Conservation (phyloP, 2,329 filamentous ascomycete species). For the Diplodia seriata region DNA sequence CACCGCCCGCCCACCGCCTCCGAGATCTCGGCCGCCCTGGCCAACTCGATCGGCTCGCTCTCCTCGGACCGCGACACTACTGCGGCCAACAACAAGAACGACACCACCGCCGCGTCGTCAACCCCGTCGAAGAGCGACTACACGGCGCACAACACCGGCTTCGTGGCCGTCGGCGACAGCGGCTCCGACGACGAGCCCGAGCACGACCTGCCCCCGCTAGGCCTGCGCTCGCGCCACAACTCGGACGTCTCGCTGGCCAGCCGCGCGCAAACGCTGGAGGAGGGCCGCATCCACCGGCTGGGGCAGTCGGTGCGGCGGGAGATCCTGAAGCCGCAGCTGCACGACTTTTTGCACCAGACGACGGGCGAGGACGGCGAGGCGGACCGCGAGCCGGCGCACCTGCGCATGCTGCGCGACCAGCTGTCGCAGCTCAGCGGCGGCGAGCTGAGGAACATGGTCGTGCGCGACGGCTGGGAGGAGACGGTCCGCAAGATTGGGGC, state of each 20-base stretch:
- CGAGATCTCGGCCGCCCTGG: constrained; percentile 39
- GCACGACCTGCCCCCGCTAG: constrained; percentile 43
- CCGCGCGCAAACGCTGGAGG: constrained; percentile 69
- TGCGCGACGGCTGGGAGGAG: constrained; percentile 63
- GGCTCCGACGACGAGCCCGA: constrained; percentile 49
- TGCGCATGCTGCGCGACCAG: constrained; percentile 62
- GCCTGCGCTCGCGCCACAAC: constrained; percentile 64
- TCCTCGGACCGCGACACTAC: constrained; percentile 42
- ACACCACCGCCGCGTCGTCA: constrained; percentile 28
- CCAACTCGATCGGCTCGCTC: constrained; percentile 43
- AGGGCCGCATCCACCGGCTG: constrained; percentile 73
- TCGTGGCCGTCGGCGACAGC: constrained; percentile 34
- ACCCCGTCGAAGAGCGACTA: not conserved
- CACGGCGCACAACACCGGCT: not conserved
- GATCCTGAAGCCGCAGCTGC: constrained; percentile 59
- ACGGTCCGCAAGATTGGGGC: constrained; percentile 68
- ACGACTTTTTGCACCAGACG: constrained; percentile 29
- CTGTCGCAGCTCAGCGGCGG: constrained; percentile 69
- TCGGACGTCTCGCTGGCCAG: constrained; percentile 73
- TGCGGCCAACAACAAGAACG: constrained; percentile 36
- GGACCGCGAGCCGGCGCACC: constrained; percentile 43
- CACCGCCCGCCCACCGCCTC: constrained; percentile 34
- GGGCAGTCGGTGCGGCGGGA: constrained; percentile 71
- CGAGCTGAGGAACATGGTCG: constrained; percentile 51
- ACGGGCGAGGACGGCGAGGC: constrained; percentile 48